These are phyloP conservation scores for Mercurialis annua DNA, from an alignment of 345 rosid species.

Conservation along the genomic window DNA sequence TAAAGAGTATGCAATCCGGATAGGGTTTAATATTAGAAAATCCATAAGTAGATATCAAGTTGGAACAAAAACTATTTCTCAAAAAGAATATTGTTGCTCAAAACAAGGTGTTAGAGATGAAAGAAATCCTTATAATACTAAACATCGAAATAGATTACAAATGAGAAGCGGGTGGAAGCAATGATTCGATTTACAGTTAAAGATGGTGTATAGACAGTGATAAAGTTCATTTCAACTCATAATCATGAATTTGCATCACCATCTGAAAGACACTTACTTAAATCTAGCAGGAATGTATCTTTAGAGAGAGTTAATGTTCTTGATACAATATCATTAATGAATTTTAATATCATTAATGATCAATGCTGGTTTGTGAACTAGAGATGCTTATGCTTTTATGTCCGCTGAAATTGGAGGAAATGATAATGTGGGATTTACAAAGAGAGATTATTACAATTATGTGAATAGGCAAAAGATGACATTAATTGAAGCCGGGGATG, in stretches of 20 bases:
- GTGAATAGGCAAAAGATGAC: neutral
- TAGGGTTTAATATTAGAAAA: neutral
- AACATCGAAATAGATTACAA: neutral
- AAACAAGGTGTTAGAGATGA: neutral
- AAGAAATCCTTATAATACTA: neutral
- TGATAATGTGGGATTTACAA: neutral
- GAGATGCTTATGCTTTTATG: conserved; percentile 4
- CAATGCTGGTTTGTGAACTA: neutral
- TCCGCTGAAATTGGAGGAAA: neutral
- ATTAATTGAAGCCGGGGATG: neutral
- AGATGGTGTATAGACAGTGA: no score
- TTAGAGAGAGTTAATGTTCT: no score
- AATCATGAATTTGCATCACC: no score
- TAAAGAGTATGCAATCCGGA: neutral
- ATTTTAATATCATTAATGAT: no score
- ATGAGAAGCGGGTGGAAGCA: neutral
- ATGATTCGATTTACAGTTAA: no score
- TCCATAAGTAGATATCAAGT: neutral
- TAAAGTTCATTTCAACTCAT: no score
- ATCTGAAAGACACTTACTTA: no score
- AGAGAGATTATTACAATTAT: neutral
- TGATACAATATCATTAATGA: neutral
- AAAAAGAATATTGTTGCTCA: neutral
- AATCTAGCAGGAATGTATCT: no score
- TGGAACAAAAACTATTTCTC: no score